phyloP scores from a whole-genome alignment of 352 stramenopile species.

The Sclerospora graminicola region DNA sequence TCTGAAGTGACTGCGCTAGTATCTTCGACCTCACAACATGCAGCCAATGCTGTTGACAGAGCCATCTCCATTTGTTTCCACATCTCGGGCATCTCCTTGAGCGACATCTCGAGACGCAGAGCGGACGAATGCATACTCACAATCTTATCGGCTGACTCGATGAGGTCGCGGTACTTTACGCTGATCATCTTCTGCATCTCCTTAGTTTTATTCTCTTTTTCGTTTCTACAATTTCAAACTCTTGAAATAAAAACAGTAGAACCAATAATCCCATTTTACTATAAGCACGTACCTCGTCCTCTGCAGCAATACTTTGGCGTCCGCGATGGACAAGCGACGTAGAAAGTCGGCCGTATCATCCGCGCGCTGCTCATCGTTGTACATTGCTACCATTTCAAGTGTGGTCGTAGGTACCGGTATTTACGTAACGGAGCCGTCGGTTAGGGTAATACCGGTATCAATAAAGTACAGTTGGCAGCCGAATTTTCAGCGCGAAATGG shows the following conservation, averaged over 20 bases:
- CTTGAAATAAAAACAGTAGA: too few species aligned
- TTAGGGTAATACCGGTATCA: background rate
- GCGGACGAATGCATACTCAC: slow-evolving; percentile 87
- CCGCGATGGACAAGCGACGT: slow-evolving; percentile 64
- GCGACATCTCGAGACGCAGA: slow-evolving; percentile 60
- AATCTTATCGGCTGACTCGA: slow-evolving; percentile 89
- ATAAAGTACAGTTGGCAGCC: background rate
- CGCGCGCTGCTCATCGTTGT: slow-evolving; percentile 4
- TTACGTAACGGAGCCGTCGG: too few species aligned
- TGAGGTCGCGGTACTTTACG: slow-evolving; percentile 87
- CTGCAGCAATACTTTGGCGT: slow-evolving; percentile 77
- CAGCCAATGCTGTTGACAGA: slow-evolving; percentile 23
- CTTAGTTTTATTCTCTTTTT: slow-evolving; percentile 82
- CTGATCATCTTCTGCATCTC: slow-evolving; percentile 91
- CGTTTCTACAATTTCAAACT: slow-evolving; percentile 28
- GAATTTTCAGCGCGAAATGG: background rate
- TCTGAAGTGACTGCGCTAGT: background rate
- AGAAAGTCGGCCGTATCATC: slow-evolving; percentile 49
- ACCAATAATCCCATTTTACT: too few species aligned
- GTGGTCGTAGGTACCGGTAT: too few species aligned
- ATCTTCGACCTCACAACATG: background rate
- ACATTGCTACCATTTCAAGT: background rate
- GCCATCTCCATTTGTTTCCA: slow-evolving; percentile 57
- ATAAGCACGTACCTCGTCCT: slow-evolving; percentile 39
- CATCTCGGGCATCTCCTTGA: slow-evolving; percentile 80